Base-by-base conservation (phyloP, 495 filamentous ascomycete genomes). In the Cryomyces minteri region DNA sequence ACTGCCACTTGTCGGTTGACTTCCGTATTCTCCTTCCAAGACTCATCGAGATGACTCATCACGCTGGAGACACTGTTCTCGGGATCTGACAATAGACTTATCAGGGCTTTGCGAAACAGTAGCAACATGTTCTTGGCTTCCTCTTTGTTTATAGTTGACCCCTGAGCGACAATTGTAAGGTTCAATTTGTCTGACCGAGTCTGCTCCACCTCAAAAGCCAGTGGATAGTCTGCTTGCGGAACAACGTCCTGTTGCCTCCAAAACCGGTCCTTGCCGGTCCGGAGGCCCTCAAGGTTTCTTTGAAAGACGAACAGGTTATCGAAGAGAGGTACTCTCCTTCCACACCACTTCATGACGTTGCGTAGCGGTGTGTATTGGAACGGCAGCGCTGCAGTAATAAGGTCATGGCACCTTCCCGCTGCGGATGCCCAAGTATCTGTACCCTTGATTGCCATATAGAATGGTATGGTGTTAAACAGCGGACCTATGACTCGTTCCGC, bases 231-330 rank as follows among this genome's bases (percentile, higher is more conserved):
- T 11, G 76, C 67, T 7, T 58, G 55, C 4, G 54, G 60, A 6
- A 60, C 58, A 0, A 66, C 65, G 14, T 74, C 68, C 6, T 74
- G 31, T 7, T 69, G 54, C 1, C 55, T 62, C 79, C 82, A 86
- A 2, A 82, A 52, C 2, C 58, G 43, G 9, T 48, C 46, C 28
- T n/a, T 51, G 5, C 44, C 48, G 34, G 51, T 49, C 5, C 57
- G 55, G n/a, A 39, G 2, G 39, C 51, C 44, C 31, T 51, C 46
- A 5, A 28, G 36, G 31, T 60, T 58, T 56, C 74, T 73, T 53
- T 92, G 80, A 51, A 92, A 94, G 0, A 87, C 80, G 54, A 95
- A 93, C 5, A 96, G 65, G 0, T 72, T 80, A 53, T 94, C 85
- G 52, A 95, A 93, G 28, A 94, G 56, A 41, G 69, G 58, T 40